Evolutionary conservation across 2,329 filamentous ascomycete genomes (phyloP), one percentile per base, ranked within the genome.

Genomic region (Aspergillus sp.): DNA sequence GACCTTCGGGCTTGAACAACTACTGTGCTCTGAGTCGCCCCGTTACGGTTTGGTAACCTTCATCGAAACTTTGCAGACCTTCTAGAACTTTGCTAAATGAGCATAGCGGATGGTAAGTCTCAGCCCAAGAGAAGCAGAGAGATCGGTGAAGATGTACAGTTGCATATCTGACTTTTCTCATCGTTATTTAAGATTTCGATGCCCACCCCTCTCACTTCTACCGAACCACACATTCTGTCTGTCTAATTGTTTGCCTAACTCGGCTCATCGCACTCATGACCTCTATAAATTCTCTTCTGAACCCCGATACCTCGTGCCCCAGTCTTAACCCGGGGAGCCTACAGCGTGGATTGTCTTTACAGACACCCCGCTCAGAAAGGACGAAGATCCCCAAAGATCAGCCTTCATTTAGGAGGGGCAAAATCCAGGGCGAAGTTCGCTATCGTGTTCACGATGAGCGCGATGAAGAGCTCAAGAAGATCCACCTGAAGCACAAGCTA

Each of bases 201-300:
- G 41, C 19, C 10, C 41, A 5, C 21, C 41, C 41, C 39, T 41
- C 17, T 48, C 53, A 41, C 36, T 52, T 36, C 58, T 52, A 55
- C 32, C 55, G 50, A 30, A 4, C 17, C 17, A 25, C 55, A 21
- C 43, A 41, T 49, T 17, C 45, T 23, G 32, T n/a, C 30, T 32
- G 9, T 17, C n/a, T 32, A 25, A 13, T 32, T 10, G 32, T 9
- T 28, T 52, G 28, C 47, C 8, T 38, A 25, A 6, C 4, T 21
- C 19, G n/a, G n/a, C 19, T 15, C 13, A 19, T n/a, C 17, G 48
- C 30, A 59, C 63, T 62, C 5, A 90, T 90, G 88, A 75, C 89
- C 62, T 86, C 88, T 51, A 81, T 90, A 65, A 81, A 85, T 39
- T 87, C 85, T 65, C 81, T 91, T 69, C 84, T 90, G 71, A 91